Evolutionary conservation across 768 basidiomycete genomes (phyloP).

Genomic region (Punctularia strigosozonata): DNA sequence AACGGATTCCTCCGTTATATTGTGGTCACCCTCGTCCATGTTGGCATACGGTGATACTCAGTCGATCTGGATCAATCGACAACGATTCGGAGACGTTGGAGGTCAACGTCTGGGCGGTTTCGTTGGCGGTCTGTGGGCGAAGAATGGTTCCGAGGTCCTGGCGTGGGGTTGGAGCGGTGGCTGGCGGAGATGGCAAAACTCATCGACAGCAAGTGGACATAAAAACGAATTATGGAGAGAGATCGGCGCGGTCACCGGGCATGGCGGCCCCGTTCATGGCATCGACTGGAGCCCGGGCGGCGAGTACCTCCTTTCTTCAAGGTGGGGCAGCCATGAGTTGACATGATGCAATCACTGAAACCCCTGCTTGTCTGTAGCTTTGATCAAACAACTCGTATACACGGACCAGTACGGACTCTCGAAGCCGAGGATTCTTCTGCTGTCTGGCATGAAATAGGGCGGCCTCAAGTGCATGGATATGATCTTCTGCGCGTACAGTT

Average conservation of each 20-base stretch:
- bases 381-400: conserved; percentile 89
- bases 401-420: conserved; percentile 39
- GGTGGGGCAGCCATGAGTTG: conserved; percentile 43
- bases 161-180: conserved; percentile 94
- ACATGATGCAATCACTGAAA: too few species aligned
- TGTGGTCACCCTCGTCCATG: conserved; percentile 77
- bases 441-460: conserved; percentile 80
- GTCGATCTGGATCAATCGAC: conserved; percentile 81
- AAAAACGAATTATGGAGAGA: conserved; percentile 56
- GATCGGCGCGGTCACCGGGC: conserved; percentile 73
- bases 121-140: conserved; percentile 79
- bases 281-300: conserved; percentile 82
- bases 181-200: conserved; percentile 76
- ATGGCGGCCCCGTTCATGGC: conserved; percentile 67
- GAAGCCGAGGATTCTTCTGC: conserved; percentile 5
- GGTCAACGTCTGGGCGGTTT: conserved; percentile 87
- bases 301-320: conserved; percentile 74
- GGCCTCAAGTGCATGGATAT: conserved; percentile 97
- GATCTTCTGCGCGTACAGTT: conserved; percentile 77
- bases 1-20: conserved; percentile 87
- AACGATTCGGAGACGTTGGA: conserved; percentile 93
- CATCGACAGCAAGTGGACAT: conserved; percentile 5
- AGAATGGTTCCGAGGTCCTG: conserved; percentile 47
- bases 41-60: conserved; percentile 27
- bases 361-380: conserved; percentile 29